Conservation (phyloP, 2,329 filamentous ascomycete species). For the Hymenoscyphus fraxineus region DNA sequence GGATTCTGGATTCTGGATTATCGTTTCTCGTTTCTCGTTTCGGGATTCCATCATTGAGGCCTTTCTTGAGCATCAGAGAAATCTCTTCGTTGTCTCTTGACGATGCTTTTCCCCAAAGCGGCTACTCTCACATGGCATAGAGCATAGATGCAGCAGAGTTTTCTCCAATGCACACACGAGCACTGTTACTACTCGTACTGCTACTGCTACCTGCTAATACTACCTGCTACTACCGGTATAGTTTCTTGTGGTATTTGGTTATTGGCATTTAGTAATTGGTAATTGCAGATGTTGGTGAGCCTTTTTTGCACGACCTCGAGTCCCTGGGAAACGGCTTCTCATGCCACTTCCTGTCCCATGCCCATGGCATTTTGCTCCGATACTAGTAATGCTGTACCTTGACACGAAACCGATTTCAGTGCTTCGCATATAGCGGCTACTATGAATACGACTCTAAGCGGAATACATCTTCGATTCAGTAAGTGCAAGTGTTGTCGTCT, state of each 20-base stretch:
- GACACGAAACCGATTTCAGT: neutral
- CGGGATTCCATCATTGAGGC: neutral
- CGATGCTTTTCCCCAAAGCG: neutral
- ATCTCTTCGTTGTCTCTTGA: slow-evolving; percentile 5
- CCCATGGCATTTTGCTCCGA: neutral
- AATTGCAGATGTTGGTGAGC: slow-evolving; percentile 8
- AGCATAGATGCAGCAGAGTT: neutral
- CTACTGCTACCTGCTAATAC: too few relatives aligned
- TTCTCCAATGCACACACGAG: slow-evolving; percentile 9
- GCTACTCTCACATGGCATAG: neutral
- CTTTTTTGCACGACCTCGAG: neutral
- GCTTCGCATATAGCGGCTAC: too few relatives aligned
- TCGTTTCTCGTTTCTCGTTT: too few relatives aligned
- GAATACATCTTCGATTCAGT: neutral
- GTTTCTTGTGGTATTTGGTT: neutral
- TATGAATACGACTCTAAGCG: neutral
- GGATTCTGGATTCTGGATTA: too few relatives aligned
- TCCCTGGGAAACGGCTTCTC: neutral
- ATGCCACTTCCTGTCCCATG: neutral
- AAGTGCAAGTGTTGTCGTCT: neutral
- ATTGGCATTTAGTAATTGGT: neutral
- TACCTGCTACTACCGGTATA: too few relatives aligned
- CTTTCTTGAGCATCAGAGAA: neutral
- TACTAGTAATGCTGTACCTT: neutral
- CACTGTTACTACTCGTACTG: neutral